Evolutionary conservation across 768 basidiomycete species (phyloP).

Genomic region (Boletus tylopilopsis): DNA sequence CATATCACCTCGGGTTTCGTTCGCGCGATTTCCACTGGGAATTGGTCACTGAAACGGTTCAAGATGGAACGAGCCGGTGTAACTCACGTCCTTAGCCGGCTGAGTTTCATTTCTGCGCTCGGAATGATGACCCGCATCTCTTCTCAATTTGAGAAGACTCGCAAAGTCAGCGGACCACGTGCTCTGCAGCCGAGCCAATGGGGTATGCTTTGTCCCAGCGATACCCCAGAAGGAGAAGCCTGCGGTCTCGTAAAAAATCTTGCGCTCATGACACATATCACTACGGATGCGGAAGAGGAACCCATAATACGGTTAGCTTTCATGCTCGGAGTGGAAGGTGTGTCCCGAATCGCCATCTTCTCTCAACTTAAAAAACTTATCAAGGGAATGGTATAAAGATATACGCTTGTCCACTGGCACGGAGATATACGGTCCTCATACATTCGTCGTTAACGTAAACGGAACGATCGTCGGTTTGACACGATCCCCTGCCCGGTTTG

Average conservation of each 20-base stretch:
- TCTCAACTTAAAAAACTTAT: slow-evolving; percentile 11
- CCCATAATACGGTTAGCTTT: slow-evolving; percentile 87
- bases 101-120: slow-evolving; percentile 94
- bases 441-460: slow-evolving; percentile 95
- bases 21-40: slow-evolving; percentile 96
- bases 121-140: slow-evolving; percentile 99
- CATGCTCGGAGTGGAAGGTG: slow-evolving; percentile 97
- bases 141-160: slow-evolving; percentile 98
- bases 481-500: slow-evolving; percentile 79
- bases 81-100: slow-evolving; percentile 92
- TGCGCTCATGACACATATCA: slow-evolving; percentile 99
- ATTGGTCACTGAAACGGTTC: slow-evolving; percentile 98
- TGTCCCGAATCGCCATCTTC: slow-evolving; percentile 17
- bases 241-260: slow-evolving; percentile 98
- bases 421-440: slow-evolving; percentile 91
- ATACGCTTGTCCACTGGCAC: slow-evolving; percentile 89
- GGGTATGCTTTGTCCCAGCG: slow-evolving; percentile 97
- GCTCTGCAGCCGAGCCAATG: slow-evolving; percentile 98
- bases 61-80: slow-evolving; percentile 99
- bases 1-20: slow-evolving; percentile 94
- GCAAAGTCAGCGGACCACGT: slow-evolving; percentile 96
- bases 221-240: slow-evolving; percentile 99
- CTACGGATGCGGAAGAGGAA: slow-evolving; percentile 96
- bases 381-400: slow-evolving; percentile 48
- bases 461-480: slow-evolving; percentile 94